Evolutionary conservation across 345 rosid species (phyloP).

Genomic region (Syzygium oleosum): DNA sequence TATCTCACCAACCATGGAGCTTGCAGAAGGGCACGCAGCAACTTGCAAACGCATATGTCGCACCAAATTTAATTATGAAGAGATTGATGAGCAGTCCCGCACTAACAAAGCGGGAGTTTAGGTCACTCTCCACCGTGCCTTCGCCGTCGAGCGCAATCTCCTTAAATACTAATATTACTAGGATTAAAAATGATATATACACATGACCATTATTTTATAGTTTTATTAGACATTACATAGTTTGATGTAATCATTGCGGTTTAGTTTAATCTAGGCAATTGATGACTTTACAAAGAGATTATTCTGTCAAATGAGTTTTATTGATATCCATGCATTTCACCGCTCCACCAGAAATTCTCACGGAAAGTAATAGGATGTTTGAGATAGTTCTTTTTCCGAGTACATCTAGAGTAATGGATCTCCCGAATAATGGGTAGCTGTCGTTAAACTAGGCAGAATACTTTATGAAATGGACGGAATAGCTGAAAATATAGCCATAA

Average conservation of each 20-base stretch:
- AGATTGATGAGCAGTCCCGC: background rate
- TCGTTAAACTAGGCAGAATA: too few species aligned
- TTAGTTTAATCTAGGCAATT: background rate
- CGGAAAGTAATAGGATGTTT: too few species aligned
- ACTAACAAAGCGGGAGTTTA: conserved; percentile 6
- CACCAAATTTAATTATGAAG: conserved; percentile 2
- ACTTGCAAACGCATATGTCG: conserved; percentile 26
- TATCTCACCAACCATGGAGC: background rate
- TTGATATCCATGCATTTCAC: too few species aligned
- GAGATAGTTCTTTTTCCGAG: too few species aligned
- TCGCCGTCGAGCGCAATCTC: background rate
- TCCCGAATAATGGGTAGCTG: too few species aligned
- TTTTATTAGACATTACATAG: background rate
- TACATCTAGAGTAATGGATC: too few species aligned
- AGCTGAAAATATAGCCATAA: too few species aligned
- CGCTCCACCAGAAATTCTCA: too few species aligned
- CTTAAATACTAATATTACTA: background rate
- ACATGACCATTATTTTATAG: background rate
- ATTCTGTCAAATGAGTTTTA: background rate
- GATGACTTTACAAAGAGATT: background rate
- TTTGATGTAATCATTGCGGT: background rate
- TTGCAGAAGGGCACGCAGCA: conserved; percentile 10
- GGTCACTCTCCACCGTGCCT: conserved; percentile 30
- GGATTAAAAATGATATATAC: background rate
- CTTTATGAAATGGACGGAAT: too few species aligned